Conservation (phyloP, 2,329 filamentous ascomycete species). For the Cladophialophora bantiana region DNA sequence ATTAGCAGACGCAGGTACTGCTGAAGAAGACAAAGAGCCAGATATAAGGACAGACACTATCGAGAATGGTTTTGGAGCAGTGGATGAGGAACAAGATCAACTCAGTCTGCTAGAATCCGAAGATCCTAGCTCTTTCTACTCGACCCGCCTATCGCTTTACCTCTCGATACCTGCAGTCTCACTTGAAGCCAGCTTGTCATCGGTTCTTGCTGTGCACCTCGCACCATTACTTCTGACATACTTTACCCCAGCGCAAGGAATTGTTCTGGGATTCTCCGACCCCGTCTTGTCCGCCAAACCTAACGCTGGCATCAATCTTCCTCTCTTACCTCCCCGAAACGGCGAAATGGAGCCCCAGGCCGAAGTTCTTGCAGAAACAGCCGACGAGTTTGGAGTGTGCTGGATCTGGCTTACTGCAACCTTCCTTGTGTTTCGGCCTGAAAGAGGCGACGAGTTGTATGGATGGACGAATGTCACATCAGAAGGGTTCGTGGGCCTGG, state of each 20-base stretch:
- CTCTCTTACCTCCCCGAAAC: conserved; percentile 43
- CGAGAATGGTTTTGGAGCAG: conserved; percentile 8
- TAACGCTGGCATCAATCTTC: conserved; percentile 50
- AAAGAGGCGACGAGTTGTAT: conserved; percentile 74
- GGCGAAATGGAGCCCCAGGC: conserved; percentile 46
- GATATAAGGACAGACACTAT: conserved; percentile 1
- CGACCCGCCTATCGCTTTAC: conserved; percentile 62
- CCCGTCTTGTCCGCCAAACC: conserved; percentile 37
- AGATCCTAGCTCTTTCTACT: conserved; percentile 36
- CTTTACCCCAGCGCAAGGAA: conserved; percentile 64
- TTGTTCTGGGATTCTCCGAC: conserved; percentile 45
- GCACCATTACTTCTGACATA: conserved; percentile 70
- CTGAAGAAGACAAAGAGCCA: conserved; percentile 9
- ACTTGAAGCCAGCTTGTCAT: conserved; percentile 60
- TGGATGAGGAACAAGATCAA: conserved; percentile 12
- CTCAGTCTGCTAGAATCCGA: conserved; percentile 30
- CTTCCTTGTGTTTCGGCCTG: conserved; percentile 81
- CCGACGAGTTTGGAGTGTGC: conserved; percentile 84
- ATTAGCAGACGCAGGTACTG: conserved; percentile 21
- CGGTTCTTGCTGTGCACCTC: conserved; percentile 66
- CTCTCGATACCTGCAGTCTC: conserved; percentile 65
- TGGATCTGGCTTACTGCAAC: conserved; percentile 90
- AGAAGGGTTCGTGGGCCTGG: conserved; percentile 84
- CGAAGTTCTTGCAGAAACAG: conserved; percentile 51
- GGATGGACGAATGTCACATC: conserved; percentile 76